Evolutionary conservation across 2,329 filamentous ascomycete genomes (phyloP).

Genomic region (Blumeriella jaapii): DNA sequence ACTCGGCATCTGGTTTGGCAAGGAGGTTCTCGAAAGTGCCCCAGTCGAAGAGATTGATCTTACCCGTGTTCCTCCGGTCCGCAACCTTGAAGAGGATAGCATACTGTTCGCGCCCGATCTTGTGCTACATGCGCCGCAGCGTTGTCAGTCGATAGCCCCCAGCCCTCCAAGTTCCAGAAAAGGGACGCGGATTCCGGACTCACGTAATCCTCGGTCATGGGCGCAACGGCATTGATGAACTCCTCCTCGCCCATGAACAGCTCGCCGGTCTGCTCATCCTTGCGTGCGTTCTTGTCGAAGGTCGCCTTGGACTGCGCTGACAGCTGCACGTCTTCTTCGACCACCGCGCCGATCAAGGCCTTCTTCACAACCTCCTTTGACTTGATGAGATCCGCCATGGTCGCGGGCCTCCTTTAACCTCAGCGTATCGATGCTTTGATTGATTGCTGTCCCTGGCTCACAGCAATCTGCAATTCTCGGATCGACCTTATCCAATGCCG

Average conservation of each 20-base stretch:
- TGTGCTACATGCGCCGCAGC: slow-evolving; percentile 54
- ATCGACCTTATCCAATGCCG: too few relatives aligned
- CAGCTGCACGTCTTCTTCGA: slow-evolving; percentile 44
- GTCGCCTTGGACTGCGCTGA: slow-evolving; percentile 64
- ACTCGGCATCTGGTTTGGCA: slow-evolving; percentile 89
- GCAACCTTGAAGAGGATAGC: slow-evolving; percentile 86
- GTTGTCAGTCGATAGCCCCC: slow-evolving; percentile 22
- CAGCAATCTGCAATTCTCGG: too few relatives aligned
- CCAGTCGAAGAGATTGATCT: slow-evolving; percentile 76
- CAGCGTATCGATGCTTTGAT: slow-evolving; percentile 7
- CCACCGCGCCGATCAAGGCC: slow-evolving; percentile 55
- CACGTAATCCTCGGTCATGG: slow-evolving; percentile 81
- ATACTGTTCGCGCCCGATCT: slow-evolving; percentile 95
- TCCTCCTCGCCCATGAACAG: slow-evolving; percentile 71
- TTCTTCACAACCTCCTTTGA: slow-evolving; percentile 61
- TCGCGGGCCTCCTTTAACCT: too few relatives aligned
- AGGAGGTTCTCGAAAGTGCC: slow-evolving; percentile 88
- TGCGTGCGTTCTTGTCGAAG: slow-evolving; percentile 66
- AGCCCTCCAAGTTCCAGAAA: neutral
- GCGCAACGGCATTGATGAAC: slow-evolving; percentile 85
- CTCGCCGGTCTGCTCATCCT: slow-evolving; percentile 66
- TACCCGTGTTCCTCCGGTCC: slow-evolving; percentile 64
- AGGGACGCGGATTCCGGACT: slow-evolving; percentile 31
- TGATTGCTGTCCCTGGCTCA: slow-evolving; percentile 1
- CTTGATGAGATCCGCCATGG: slow-evolving; percentile 24